These are phyloP conservation scores for Aspergillus melleus DNA, from an alignment of 2,329 filamentous ascomycete species.

Conservation along the genomic window DNA sequence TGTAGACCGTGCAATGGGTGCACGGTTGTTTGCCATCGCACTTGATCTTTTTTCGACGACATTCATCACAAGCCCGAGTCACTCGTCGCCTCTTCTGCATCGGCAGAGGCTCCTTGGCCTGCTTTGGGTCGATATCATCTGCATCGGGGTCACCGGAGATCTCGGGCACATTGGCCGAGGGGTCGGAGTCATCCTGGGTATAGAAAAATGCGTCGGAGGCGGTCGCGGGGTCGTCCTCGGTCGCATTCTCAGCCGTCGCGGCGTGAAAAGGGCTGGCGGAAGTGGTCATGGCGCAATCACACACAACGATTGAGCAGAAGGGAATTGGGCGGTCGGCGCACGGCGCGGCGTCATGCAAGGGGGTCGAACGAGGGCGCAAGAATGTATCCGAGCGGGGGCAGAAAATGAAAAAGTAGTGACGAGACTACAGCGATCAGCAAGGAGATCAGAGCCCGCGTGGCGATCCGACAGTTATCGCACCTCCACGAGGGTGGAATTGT, in stretches of 20 bases:
- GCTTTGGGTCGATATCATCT: constrained; percentile 22
- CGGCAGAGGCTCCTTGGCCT: constrained; percentile 45
- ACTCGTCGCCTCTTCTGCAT: constrained; percentile 76
- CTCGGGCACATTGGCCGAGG: constrained; percentile 14
- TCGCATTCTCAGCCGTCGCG: constrained; percentile 25
- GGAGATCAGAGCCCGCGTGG: constrained; percentile 17
- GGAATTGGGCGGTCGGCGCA: constrained; percentile 18
- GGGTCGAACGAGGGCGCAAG: constrained; percentile 2
- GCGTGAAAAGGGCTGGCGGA: constrained; percentile 20
- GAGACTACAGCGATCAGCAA: constrained; percentile 11
- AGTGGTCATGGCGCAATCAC: constrained; percentile 24
- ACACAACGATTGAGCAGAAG: constrained; percentile 12
- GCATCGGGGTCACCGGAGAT: constrained; percentile 19
- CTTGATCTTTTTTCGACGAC: constrained; percentile 82
- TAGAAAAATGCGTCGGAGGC: constrained; percentile 20
- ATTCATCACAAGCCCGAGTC: constrained; percentile 79
- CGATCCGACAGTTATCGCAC: constrained; percentile 21
- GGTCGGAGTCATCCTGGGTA: constrained; percentile 21
- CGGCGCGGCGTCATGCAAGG: constrained; percentile 17
- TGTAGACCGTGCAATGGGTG: constrained; percentile 97
- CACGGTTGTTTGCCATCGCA: constrained; percentile 85
- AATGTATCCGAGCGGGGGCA: constrained; percentile 5
- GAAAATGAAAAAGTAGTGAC: constrained; percentile 3
- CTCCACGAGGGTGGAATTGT: constrained; percentile 24
- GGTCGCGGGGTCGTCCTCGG: constrained; percentile 30